A percentile compares a stretch with the other conserved stretches of the same genome.
phyloP scores from a whole-genome alignment of 345 rosid genomes.

The Aegle marmelos region DNA sequence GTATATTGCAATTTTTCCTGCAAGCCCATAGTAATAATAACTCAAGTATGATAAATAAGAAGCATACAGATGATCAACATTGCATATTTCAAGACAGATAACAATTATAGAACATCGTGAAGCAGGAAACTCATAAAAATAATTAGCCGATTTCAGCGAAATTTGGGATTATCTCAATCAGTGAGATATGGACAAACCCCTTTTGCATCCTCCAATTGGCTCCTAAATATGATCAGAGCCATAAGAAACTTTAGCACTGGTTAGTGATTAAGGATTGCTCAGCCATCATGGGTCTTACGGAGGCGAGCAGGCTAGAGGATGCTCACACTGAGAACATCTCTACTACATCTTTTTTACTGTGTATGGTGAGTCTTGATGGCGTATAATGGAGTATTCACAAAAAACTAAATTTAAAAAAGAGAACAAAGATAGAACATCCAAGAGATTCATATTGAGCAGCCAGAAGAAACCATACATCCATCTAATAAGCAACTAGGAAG shows the following conservation, averaged over 20 bases:
- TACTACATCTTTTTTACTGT: background rate
- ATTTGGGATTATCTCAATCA: background rate
- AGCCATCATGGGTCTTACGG: background rate
- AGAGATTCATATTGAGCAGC: background rate
- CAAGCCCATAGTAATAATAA: slow-evolving; percentile 17
- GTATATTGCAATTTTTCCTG: slow-evolving; percentile 59
- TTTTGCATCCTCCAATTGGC: background rate
- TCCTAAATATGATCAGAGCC: background rate
- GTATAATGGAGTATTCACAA: background rate
- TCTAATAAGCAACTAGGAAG: background rate
- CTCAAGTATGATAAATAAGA: background rate
- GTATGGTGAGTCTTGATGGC: background rate
- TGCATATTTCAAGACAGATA: background rate
- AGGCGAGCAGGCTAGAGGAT: background rate
- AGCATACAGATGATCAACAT: background rate
- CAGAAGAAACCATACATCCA: slow-evolving; percentile 4
- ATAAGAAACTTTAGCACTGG: background rate
- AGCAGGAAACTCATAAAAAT: background rate
- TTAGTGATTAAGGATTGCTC: background rate
- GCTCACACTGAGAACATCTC: background rate
- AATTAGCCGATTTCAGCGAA: background rate
- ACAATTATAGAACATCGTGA: background rate
- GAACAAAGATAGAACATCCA: background rate
- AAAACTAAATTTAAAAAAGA: background rate
- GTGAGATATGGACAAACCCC: background rate